These are phyloP conservation scores for Claviceps monticola DNA, from an alignment of 2,329 filamentous ascomycete species.

Conservation along the genomic window DNA sequence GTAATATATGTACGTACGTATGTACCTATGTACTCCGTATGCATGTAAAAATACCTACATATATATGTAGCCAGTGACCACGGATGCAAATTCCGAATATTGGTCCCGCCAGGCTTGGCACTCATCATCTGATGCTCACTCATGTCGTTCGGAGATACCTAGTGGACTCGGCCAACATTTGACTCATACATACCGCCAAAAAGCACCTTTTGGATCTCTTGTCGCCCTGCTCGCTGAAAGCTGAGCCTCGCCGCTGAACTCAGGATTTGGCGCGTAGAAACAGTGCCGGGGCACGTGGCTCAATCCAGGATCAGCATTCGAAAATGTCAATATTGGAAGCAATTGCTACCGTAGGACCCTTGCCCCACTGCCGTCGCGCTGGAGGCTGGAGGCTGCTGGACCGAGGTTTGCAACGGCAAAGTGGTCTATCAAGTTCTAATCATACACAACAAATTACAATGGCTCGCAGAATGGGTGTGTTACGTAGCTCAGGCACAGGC, in stretches of 20 bases:
- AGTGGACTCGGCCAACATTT: not conserved
- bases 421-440: not conserved
- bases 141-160: not conserved
- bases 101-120: not conserved
- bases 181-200: not conserved
- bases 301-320: not conserved
- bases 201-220: not conserved
- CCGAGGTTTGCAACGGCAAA: not conserved
- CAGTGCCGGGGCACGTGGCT: not conserved
- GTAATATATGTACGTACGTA: too few relatives aligned
- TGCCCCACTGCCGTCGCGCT: not conserved
- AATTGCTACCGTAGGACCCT: not conserved
- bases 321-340: not conserved
- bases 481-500: not conserved
- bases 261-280: not conserved
- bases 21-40: not conserved
- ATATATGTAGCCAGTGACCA: not conserved
- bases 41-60: not conserved
- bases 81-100: not conserved
- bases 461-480: not conserved
- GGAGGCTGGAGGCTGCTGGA: not conserved
- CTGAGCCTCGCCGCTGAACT: not conserved
- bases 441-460: too few relatives aligned
- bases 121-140: not conserved
- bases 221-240: not conserved